Percentiles rank a stretch among this genome's conserved stretches.
phyloP scores from a whole-genome alignment of 305 asterid species.

The Andrographis paniculata region DNA sequence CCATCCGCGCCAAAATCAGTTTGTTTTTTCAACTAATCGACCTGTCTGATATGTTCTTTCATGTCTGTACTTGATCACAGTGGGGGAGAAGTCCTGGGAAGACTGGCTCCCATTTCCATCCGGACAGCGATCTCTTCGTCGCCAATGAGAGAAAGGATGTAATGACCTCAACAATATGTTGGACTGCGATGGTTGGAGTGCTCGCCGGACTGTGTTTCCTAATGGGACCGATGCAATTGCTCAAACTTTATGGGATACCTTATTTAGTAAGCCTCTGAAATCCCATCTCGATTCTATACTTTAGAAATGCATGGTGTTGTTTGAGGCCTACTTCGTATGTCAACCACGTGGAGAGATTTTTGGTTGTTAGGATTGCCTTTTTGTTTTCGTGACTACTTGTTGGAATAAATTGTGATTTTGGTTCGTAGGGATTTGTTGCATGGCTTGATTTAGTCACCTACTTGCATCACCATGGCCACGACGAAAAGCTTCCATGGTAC shows the following conservation, averaged over 20 bases:
- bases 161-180: slow-evolving; percentile 62
- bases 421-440: slow-evolving; percentile 54
- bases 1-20: not conserved
- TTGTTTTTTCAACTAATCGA: not conserved
- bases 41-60: not conserved
- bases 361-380: no score
- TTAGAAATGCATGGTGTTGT: not conserved
- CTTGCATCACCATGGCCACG: slow-evolving; percentile 93
- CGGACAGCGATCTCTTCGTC: slow-evolving; percentile 61
- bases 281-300: not conserved
- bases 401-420: slow-evolving; percentile 18
- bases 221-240: no score
- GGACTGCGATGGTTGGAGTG: slow-evolving; percentile 59
- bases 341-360: no score
- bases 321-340: no score
- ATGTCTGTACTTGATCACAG: slow-evolving; percentile 15
- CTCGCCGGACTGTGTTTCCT: slow-evolving; percentile 39
- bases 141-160: slow-evolving; percentile 54
- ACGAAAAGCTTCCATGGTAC: slow-evolving; percentile 88
- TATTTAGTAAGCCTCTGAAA: not conserved
- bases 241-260: not conserved
- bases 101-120: slow-evolving; percentile 75
- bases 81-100: no score
- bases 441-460: slow-evolving; percentile 89
- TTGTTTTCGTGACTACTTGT: no score